Evolutionary conservation across 495 filamentous ascomycete genomes (phyloP).

Genomic region (Aspergillus cavernicola): DNA sequence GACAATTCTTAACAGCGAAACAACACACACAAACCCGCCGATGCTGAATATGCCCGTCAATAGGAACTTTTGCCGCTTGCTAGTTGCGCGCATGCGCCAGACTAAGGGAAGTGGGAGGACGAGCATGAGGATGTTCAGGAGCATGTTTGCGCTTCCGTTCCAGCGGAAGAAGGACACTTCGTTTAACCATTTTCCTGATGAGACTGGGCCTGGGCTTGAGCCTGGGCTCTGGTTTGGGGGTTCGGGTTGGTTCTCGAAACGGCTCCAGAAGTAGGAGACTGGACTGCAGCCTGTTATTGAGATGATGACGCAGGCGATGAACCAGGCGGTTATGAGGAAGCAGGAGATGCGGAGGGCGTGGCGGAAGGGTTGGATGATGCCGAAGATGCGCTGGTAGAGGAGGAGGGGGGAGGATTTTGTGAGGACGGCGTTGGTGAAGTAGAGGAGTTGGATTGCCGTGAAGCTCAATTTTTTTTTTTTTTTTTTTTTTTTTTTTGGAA

Average conservation of each 20-base stretch:
- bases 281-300: conserved; percentile 22
- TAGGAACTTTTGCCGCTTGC: conserved; percentile 30
- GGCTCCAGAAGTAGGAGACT: conserved; percentile 24
- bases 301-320: conserved; percentile 22
- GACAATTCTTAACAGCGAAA: conserved; percentile 22
- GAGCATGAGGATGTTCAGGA: conserved; percentile 44
- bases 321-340: conserved; percentile 35
- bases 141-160: conserved; percentile 44
- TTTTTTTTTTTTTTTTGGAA: too few species aligned
- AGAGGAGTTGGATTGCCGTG: conserved; percentile 23
- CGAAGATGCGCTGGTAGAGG: conserved; percentile 42
- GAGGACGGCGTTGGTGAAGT: conserved; percentile 24
- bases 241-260: background rate
- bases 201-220: too few species aligned
- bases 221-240: background rate
- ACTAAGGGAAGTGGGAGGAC: conserved; percentile 39
- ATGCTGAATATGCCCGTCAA: conserved; percentile 34
- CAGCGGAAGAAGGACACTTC: conserved; percentile 40
- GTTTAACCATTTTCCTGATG: conserved; percentile 38
- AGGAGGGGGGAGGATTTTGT: conserved; percentile 37
- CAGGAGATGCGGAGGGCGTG: conserved; percentile 31
- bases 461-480: conserved; percentile 14
- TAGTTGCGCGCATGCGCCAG: conserved; percentile 30
- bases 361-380: conserved; percentile 33
- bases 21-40: conserved; percentile 29